Base-by-base conservation (phyloP, 1,284 basidiomycete genomes). In the Cutaneotrichosporon mucoides region DNA sequence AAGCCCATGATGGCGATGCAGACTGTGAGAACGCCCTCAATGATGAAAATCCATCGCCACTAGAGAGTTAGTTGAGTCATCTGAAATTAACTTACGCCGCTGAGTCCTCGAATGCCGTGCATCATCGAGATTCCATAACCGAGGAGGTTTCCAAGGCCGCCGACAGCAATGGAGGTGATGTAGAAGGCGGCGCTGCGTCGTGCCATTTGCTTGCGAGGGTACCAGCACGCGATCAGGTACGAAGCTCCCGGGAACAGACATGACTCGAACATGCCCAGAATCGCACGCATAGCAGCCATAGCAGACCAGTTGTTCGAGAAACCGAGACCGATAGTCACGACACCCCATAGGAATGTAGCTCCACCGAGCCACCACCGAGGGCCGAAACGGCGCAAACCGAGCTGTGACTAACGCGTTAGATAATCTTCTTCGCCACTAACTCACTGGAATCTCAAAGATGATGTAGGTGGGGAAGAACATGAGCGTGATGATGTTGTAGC, bases 131-230 rank as follows among this genome's bases (percentile, higher is more conserved):
- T 13, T 13, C 56, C 56, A 42, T 56, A 61, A 0, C 49, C 60
- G 38, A 57, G 56, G 6, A 57, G 76, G 7, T 61, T 52, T 37
- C 64, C 49, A 15, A 66, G 48, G 12, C 55, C 55, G 11, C 55
- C 55, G 54, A 58, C 50, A 60, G 62, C 66, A 56, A 60, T 63
- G 11, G 56, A 59, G 52, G 57, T 58, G 40, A 77, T 69, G 70
- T 81, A 80, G 71, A 81, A 81, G 38, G 68, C 65, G 4, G 75
- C 72, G 64, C 61, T 52, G 55, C 66, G 62, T n/a, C 49, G 67
- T 55, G 79, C 76, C 48, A 76, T 75, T 65, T 81, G 78, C 58
- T 72, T 72, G 24, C 80, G 76, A 1, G 77, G 76, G 67, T 81
- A 82, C 80, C 79, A 59, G 57, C 57, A 59, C 12, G 77, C 74